phyloP scores from a whole-genome alignment of 371 early-diverging fungal genomes.

The Basidiobolus meristosporus region DNA sequence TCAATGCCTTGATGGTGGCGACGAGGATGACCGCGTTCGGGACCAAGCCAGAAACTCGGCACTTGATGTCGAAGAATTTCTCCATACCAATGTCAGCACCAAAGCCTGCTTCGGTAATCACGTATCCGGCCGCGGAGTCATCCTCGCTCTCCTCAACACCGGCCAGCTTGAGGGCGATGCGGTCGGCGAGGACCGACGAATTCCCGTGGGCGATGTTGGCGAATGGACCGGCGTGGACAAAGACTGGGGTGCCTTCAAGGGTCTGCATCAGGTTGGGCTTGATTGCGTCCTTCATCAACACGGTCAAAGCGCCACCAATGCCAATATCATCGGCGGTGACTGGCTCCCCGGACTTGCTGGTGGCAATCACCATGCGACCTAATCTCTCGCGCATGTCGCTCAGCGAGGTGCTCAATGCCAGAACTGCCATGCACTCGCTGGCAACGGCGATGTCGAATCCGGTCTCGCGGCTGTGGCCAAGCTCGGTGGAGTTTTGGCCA shows the following conservation, averaged over 20 bases:
- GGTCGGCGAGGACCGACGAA: constrained; percentile 83
- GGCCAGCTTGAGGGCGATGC: constrained; percentile 80
- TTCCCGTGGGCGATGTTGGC: constrained; percentile 97
- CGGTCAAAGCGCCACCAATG: constrained; percentile 84
- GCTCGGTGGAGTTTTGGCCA: constrained; percentile 72
- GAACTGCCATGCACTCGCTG: constrained; percentile 93
- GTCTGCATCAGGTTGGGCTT: constrained; percentile 97
- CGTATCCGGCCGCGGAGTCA: constrained; percentile 58
- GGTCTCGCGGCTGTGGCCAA: constrained; percentile 67
- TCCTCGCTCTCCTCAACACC: constrained; percentile 36
- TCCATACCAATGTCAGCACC: constrained; percentile 99
- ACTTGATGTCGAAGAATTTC: constrained; percentile 96
- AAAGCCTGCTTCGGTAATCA: constrained; percentile 93
- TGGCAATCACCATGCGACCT: constrained; percentile 87
- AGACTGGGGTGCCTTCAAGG: constrained; percentile 91
- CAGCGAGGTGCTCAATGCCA: constrained; percentile 75
- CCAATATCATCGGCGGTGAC: constrained; percentile 92
- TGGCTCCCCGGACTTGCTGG: constrained; percentile 58
- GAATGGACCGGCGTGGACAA: constrained; percentile 95
- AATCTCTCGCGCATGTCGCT: constrained; percentile 82
- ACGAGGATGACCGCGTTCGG: constrained; percentile 90
- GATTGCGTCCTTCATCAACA: constrained; percentile 94
- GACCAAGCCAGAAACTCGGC: constrained; percentile 68
- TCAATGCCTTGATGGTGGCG: constrained; percentile 85
- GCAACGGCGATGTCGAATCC: constrained; percentile 94